Percentiles rank a stretch among this genome's conserved stretches.
These are phyloP conservation scores for Phialemoniopsis sp. DNA, from an alignment of 2,329 filamentous ascomycete genomes.

Conservation along the genomic window DNA sequence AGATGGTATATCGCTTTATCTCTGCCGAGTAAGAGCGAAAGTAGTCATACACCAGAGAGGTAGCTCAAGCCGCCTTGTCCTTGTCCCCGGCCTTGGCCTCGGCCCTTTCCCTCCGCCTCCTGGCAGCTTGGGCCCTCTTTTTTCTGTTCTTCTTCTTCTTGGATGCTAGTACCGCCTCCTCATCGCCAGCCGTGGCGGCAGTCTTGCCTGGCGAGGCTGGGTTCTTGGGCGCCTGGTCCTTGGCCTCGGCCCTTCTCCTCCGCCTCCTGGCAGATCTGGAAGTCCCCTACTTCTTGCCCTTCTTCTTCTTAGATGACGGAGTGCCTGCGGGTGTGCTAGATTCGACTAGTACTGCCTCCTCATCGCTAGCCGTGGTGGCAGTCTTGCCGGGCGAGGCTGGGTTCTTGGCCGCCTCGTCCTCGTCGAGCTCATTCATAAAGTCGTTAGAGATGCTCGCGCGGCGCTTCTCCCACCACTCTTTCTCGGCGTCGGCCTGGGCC, in stretches of 20 bases:
- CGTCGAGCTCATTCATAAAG: slow-evolving; percentile 82
- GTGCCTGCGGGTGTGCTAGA: slow-evolving; percentile 26
- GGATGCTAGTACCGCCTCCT: too few species aligned
- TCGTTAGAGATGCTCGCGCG: slow-evolving; percentile 67
- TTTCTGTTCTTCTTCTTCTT: neutral
- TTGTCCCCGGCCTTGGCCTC: neutral
- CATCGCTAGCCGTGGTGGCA: slow-evolving; percentile 49
- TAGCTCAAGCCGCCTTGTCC: too few species aligned
- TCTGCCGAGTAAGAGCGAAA: too few species aligned
- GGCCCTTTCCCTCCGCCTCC: too few species aligned
- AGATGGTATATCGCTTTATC: too few species aligned
- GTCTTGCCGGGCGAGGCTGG: slow-evolving; percentile 26
- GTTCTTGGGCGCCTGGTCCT: too few species aligned
- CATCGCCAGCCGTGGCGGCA: too few species aligned
- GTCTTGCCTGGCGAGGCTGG: too few species aligned
- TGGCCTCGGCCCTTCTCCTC: too few species aligned
- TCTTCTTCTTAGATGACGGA: slow-evolving; percentile 51
- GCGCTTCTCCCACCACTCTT: slow-evolving; percentile 90
- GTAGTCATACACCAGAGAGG: neutral
- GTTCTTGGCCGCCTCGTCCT: slow-evolving; percentile 49
- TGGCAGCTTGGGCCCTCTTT: too few species aligned
- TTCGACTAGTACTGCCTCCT: slow-evolving; percentile 77
- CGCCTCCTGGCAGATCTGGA: too few species aligned
- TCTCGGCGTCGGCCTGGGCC: slow-evolving; percentile 66
- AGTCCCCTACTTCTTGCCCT: slow-evolving; percentile 59